Percentiles rank a stretch among this genome's conserved stretches.
These are phyloP conservation scores for Borovskyia barvae DNA, from an alignment of 208 protist species.

Conservation along the genomic window DNA sequence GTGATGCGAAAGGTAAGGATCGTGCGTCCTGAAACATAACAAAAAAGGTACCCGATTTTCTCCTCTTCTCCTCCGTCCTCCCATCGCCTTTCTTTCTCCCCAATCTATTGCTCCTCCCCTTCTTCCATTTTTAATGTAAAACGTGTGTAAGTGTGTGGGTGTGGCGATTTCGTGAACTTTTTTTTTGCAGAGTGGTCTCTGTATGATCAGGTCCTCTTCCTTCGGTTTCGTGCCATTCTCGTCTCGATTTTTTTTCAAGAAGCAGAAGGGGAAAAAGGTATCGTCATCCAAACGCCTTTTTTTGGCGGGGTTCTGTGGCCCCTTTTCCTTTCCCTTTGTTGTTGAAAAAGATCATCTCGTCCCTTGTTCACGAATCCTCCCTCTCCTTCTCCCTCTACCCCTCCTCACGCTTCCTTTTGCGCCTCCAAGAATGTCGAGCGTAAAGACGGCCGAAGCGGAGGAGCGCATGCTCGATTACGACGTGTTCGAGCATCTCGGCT, in stretches of 20 bases:
- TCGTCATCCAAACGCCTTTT: background rate
- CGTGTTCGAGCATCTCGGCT: slow-evolving; percentile 65
- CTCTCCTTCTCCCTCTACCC: too few relatives aligned
- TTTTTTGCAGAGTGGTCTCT: too few relatives aligned
- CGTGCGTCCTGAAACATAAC: background rate
- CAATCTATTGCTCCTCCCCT: background rate
- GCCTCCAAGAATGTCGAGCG: too few relatives aligned
- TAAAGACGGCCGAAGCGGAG: slow-evolving; percentile 16
- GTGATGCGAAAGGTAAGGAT: too few relatives aligned
- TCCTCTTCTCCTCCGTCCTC: background rate
- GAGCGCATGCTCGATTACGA: slow-evolving; percentile 55
- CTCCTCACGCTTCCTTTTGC: too few relatives aligned
- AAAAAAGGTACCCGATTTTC: background rate
- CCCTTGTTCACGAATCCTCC: too few relatives aligned
- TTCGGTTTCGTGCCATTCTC: too few relatives aligned
- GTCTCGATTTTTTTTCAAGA: slow-evolving; percentile 10
- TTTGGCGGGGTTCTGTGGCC: slow-evolving; percentile 6
- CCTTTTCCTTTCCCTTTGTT: slow-evolving; percentile 3
- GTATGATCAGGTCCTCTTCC: too few relatives aligned
- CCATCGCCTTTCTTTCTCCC: slow-evolving; percentile 5
- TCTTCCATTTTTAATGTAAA: too few relatives aligned
- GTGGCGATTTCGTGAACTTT: too few relatives aligned
- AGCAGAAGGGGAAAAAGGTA: too few relatives aligned
- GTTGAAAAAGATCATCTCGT: background rate
- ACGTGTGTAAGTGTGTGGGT: too few relatives aligned